Conservation (phyloP, 2,329 filamentous ascomycete genomes). For the Fusarium citri region DNA sequence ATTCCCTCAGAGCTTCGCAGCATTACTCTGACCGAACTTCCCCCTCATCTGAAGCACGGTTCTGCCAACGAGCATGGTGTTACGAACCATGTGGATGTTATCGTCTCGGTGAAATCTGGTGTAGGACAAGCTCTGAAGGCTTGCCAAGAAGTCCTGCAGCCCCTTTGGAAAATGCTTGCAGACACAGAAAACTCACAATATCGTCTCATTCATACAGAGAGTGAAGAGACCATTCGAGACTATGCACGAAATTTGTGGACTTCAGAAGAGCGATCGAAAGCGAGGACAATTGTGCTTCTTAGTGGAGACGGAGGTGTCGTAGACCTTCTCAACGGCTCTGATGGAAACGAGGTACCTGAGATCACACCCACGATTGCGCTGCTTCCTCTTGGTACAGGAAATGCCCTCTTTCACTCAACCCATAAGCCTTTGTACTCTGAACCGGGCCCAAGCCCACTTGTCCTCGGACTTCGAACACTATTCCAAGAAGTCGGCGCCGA, state of each 20-base stretch:
- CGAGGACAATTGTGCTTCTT: conserved; percentile 75
- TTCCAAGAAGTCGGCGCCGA: conserved; percentile 65
- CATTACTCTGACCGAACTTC: conserved; percentile 54
- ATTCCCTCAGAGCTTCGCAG: conserved; percentile 53
- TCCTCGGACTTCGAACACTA: conserved; percentile 67
- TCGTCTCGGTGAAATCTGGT: conserved; percentile 77
- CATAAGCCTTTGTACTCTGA: conserved; percentile 67
- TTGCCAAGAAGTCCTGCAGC: conserved; percentile 66
- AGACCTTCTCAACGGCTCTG: conserved; percentile 79
- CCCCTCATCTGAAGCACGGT: conserved; percentile 51
- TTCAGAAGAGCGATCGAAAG: conserved; percentile 49
- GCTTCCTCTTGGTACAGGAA: conserved; percentile 73
- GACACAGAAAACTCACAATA: conserved; percentile 9
- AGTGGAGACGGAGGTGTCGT: conserved; percentile 90
- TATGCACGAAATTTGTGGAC: conserved; percentile 62
- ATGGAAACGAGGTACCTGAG: conserved; percentile 32
- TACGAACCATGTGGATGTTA: conserved; percentile 63
- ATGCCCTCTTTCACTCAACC: conserved; percentile 72
- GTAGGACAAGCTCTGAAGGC: conserved; percentile 66
- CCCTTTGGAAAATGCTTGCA: conserved; percentile 62
- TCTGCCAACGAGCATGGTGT: conserved; percentile 32
- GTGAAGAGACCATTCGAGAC: conserved; percentile 70
- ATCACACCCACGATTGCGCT: conserved; percentile 61
- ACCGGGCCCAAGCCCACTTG: conserved; percentile 54
- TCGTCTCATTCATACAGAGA: conserved; percentile 70